Evolutionary conservation across 805 yeast species (phyloP).

Genomic region (Pachysolen tannophilus): DNA sequence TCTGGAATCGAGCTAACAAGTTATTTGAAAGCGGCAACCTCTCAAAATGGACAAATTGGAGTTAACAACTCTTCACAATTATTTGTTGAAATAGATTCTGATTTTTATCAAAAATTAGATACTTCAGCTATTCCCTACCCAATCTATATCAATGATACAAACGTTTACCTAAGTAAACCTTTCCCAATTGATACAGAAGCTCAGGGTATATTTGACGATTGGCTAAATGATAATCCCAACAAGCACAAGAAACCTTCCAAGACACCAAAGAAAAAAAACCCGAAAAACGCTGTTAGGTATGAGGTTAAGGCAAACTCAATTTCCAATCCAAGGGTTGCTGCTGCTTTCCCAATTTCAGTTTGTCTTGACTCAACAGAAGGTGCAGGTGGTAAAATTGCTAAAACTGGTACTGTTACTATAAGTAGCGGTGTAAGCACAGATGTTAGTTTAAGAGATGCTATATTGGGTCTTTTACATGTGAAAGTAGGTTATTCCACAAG

Average conservation of each 20-base stretch:
- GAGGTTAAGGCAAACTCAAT: slow-evolving; percentile 4
- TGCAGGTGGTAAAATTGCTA: slow-evolving; percentile 6
- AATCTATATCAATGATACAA: not conserved
- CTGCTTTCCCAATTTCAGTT: slow-evolving; percentile 5
- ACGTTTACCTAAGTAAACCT: not conserved
- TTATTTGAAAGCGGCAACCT: no score
- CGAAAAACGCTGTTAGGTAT: not conserved
- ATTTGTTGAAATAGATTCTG: no score
- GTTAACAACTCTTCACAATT: no score
- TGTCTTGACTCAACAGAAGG: slow-evolving; percentile 6
- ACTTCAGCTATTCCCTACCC: not conserved
- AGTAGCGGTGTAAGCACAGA: slow-evolving; percentile 3
- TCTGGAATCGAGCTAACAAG: no score
- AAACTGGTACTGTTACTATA: slow-evolving; percentile 1
- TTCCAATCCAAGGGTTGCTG: slow-evolving; percentile 1
- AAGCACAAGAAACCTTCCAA: not conserved
- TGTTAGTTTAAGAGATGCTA: slow-evolving; percentile 1
- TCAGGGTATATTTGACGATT: not conserved
- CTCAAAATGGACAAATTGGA: no score
- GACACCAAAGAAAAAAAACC: not conserved
- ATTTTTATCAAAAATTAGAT: not conserved
- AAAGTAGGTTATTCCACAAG: not conserved
- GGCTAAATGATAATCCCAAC: not conserved
- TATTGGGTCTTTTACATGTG: not conserved
- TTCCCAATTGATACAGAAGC: not conserved